Evolutionary conservation across 805 yeast genomes (phyloP).

Genomic region (Alloascoidea hylecoeti): DNA sequence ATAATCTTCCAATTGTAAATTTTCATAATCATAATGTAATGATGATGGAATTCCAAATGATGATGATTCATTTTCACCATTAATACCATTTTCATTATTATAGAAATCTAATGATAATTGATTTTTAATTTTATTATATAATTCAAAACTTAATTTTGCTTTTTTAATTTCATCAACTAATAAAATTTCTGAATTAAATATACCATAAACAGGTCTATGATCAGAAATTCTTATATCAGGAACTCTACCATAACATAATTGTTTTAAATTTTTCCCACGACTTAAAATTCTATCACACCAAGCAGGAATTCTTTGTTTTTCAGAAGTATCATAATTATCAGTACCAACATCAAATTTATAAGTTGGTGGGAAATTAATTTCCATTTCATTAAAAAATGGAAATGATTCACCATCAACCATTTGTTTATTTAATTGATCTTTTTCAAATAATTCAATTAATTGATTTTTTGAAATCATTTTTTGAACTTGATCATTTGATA

Average conservation of each 20-base stretch:
- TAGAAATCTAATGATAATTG: slow-evolving; percentile 22
- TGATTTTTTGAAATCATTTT: slow-evolving; percentile 30
- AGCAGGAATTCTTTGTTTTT: slow-evolving; percentile 87
- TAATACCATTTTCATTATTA: not conserved
- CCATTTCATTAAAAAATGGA: slow-evolving; percentile 67
- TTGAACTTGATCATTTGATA: slow-evolving; percentile 66
- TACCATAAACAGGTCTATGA: slow-evolving; percentile 80
- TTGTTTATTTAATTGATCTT: slow-evolving; percentile 72
- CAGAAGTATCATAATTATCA: slow-evolving; percentile 71
- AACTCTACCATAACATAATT: slow-evolving; percentile 43
- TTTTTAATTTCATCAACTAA: slow-evolving; percentile 47
- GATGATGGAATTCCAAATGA: not conserved
- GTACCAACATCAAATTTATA: slow-evolving; percentile 90
- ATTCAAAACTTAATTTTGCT: slow-evolving; percentile 32
- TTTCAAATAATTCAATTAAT: slow-evolving; percentile 35
- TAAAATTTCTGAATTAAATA: slow-evolving; percentile 47
- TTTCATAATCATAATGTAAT: not conserved
- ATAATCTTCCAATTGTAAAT: not conserved
- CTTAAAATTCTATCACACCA: slow-evolving; percentile 91
- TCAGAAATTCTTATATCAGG: slow-evolving; percentile 59
- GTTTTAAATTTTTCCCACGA: slow-evolving; percentile 45
- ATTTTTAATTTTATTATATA: slow-evolving; percentile 37
- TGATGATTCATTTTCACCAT: not conserved
- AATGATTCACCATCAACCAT: slow-evolving; percentile 63
- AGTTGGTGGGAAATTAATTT: slow-evolving; percentile 76